Evolutionary conservation across 2,329 filamentous ascomycete species (phyloP), one percentile per base, ranked within the genome.

Genomic region (Pseudogymnoascus verrucosus): DNA sequence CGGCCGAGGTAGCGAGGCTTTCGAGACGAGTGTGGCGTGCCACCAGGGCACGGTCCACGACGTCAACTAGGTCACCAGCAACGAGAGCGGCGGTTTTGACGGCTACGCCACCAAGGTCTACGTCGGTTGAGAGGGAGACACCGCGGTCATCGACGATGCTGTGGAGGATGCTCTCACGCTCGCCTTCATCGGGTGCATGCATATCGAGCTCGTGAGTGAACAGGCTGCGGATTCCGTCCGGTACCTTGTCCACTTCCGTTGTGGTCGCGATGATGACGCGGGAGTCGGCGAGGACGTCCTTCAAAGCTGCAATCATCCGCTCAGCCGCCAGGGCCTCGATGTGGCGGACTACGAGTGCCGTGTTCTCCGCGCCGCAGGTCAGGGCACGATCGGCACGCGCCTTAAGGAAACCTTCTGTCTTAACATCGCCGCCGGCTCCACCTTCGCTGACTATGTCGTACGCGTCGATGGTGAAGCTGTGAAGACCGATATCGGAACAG

Each of bases 201-300:
- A 99, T 91, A 72, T 98, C 93, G 44, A 99, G 82, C 75, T 99
- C 95, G 71, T 99, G 93, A 0, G 92, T 96, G 74, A 99, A 98
- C 2, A 98, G 80, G 10, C 91, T 91, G 62, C 95, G 86, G 19
- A 98, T 87, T 0, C 90, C 90, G 70, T 97, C 93, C 0, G 93
- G 90, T 1, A 99, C 85, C 74, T 98, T 96, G 73, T 98, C 95
- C 0, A 97, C 87, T 69, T 98, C 93, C 5, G 92, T 96, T 0
- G 93, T 97, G 0, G 95, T 99, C 0, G 95, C 93, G 69, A 99
- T 87, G 23, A 99, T 78, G 2, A 98, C 90, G 63, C 95, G 82
- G 2, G 87, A 86, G 57, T 89, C 88, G n/a, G 84, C 81, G 21
- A 97, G 77, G 2, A 98, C 87, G 66, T 96, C 90, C 72, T 91